Conservation (phyloP, 78 protist genomes). For the Anaeramoeba flamelloides region DNA sequence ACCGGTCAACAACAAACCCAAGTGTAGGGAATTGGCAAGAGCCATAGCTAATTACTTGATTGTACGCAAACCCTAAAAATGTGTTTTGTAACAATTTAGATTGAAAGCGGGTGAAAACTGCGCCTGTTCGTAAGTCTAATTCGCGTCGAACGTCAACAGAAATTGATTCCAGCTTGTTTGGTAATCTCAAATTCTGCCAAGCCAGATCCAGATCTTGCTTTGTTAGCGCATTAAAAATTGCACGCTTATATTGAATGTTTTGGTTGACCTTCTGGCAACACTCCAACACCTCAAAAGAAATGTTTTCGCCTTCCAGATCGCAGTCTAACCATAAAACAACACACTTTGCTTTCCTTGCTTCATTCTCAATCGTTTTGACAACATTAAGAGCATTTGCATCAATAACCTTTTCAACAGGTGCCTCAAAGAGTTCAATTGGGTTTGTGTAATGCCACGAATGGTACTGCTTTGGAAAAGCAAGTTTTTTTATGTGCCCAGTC, state of each 20-base stretch:
- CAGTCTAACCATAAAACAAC: conserved; percentile 87
- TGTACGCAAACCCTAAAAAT: too few species aligned
- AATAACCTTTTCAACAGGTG: conserved; percentile 33
- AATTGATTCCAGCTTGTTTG: conserved; percentile 41
- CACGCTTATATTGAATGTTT: conserved; percentile 36
- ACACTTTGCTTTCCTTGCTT: conserved; percentile 10
- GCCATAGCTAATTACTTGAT: too few species aligned
- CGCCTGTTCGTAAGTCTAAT: conserved; percentile 74
- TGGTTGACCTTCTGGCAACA: conserved; percentile 23
- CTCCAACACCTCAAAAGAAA: conserved; percentile 70
- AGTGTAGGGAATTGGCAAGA: conserved; percentile 94
- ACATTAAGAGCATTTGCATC: not conserved
- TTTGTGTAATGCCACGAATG: conserved; percentile 29
- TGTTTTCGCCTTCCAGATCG: conserved; percentile 91
- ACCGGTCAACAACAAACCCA: conserved; percentile 85
- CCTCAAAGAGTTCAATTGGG: conserved; percentile 53
- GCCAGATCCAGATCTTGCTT: not conserved
- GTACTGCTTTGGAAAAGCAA: conserved; percentile 35
- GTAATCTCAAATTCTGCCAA: conserved; percentile 11
- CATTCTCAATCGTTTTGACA: not conserved
- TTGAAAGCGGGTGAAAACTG: conserved; percentile 86
- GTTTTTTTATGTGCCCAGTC: conserved; percentile 64
- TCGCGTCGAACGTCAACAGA: conserved; percentile 61
- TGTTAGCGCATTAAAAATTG: conserved; percentile 68
- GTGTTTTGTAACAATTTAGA: conserved; percentile 35